A percentile compares a stretch with the other conserved stretches of the same genome.
These are phyloP conservation scores for Neohortaea acidophila DNA, from an alignment of 495 filamentous ascomycete species.

Conservation along the genomic window DNA sequence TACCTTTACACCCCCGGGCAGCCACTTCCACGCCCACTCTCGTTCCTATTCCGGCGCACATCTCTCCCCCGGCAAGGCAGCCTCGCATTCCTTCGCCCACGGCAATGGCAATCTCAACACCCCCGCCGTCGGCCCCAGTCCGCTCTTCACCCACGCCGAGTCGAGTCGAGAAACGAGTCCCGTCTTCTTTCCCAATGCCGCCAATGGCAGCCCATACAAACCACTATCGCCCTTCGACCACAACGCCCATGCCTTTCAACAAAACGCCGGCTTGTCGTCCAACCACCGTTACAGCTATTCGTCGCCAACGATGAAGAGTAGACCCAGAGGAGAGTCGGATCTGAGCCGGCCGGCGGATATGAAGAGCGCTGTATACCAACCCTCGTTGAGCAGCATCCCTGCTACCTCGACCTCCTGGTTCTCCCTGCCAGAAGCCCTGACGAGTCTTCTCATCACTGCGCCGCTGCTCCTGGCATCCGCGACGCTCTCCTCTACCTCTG, in stretches of 20 bases:
- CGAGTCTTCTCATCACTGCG: constrained; percentile 17
- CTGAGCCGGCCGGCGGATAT: constrained; percentile 9
- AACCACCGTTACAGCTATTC: background rate
- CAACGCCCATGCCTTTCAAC: constrained; percentile 2
- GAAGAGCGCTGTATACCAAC: background rate
- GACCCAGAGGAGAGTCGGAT: constrained; percentile 15
- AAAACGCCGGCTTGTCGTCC: too few species aligned
- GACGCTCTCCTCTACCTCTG: constrained; percentile 10
- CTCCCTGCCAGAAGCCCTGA: constrained; percentile 16
- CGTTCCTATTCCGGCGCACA: constrained; percentile 9
- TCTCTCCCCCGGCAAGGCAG: constrained; percentile 7
- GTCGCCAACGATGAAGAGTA: constrained; percentile 8
- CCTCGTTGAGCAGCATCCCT: background rate
- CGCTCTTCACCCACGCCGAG: constrained; percentile 13
- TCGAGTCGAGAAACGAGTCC: constrained; percentile 14
- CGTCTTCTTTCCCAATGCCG: background rate
- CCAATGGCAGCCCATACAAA: background rate
- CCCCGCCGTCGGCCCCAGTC: constrained; percentile 9
- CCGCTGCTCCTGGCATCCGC: constrained; percentile 19
- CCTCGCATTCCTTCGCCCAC: background rate
- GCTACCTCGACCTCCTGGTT: constrained; percentile 6
- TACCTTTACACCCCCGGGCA: background rate
- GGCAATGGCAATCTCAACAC: constrained; percentile 10
- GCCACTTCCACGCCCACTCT: constrained; percentile 10
- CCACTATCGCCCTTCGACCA: constrained; percentile 2